Evolutionary conservation across 768 basidiomycete genomes (phyloP), one percentile per base, ranked within the genome.

Genomic region (Royoungia palumana): DNA sequence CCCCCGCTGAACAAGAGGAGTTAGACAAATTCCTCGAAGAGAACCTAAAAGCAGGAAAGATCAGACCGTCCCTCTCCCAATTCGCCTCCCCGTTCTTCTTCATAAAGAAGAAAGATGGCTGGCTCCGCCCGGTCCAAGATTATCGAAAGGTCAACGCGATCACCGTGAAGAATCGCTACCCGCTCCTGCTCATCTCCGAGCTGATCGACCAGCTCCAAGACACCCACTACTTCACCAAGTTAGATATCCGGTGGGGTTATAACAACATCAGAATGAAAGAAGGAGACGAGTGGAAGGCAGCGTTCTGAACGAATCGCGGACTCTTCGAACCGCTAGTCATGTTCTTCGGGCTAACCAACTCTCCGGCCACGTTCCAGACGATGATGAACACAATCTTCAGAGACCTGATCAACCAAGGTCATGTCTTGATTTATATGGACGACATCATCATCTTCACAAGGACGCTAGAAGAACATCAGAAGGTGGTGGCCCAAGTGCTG

Each of bases 391-490:
- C 46, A 9, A 9, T 62, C 3, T 56, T 67, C 24, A 11, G 40
- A 0, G 48, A 60, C 12, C 51, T 63, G 3, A 37, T 53, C 8
- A 28, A 24, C 2, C 0, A n/a, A 11, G 52, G 40, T 14, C 48
- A 58, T 1, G 53, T 70, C 0, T n/a, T 59, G 0, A 52, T 69
- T 2, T 76, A 75, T 40, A 72, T 75, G 9, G 70, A 76, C 39
- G 67, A 76, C 39, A 75, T 75, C 2, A 62, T 24, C 0, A 60
- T 74, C 0, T 74, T 61, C 43, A 70, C 67, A 0, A 35, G 44
- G 25, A 51, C 47, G 0, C 62, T 62, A 3, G 51, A 68, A 0
- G 63, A 73, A 1, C 71, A 75, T 48, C 1, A 2, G 32, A 1
- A 3, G 5, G 25, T 55, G 1, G 28, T 52, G 0, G 0, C 0